A percentile compares a stretch with the other conserved stretches of the same genome.
Evolutionary conservation across 768 basidiomycete genomes (phyloP).

Genomic region (Boletus reticuloceps): DNA sequence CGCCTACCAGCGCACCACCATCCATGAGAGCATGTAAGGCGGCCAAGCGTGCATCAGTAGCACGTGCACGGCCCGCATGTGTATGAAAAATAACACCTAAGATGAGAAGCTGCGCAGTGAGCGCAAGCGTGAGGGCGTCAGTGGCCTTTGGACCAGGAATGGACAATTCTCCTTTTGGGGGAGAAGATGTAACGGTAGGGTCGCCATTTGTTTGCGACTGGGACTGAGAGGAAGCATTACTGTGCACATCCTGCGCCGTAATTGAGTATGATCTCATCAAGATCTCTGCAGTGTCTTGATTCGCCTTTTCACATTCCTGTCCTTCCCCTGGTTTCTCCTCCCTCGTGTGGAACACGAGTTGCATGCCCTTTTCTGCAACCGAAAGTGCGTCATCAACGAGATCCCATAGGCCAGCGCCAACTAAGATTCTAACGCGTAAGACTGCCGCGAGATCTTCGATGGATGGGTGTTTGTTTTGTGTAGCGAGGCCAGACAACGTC

Average conservation of each 20-base stretch:
- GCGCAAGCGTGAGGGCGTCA: slow-evolving; percentile 35
- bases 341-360: slow-evolving; percentile 31
- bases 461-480: slow-evolving; percentile 35
- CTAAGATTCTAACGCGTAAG: slow-evolving; percentile 54
- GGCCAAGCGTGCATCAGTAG: slow-evolving; percentile 50
- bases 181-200: background rate
- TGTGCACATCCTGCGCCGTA: slow-evolving; percentile 27
- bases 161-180: background rate
- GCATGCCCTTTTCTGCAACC: slow-evolving; percentile 49
- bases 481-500: slow-evolving; percentile 32
- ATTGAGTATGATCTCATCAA: slow-evolving; percentile 32
- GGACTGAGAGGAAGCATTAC: slow-evolving; percentile 19
- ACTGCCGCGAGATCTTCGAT: slow-evolving; percentile 52
- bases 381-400: slow-evolving; percentile 47
- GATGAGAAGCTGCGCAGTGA: slow-evolving; percentile 60
- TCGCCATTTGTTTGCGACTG: slow-evolving; percentile 16
- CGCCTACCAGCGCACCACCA: slow-evolving; percentile 43
- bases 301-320: slow-evolving; percentile 7
- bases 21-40: slow-evolving; percentile 69
- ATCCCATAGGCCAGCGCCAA: slow-evolving; percentile 54
- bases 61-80: slow-evolving; percentile 49
- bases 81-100: slow-evolving; percentile 61
- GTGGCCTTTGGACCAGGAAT: slow-evolving; percentile 19
- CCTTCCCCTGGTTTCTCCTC: slow-evolving; percentile 4
- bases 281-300: slow-evolving; percentile 6